Conservation (phyloP, 1,284 basidiomycete genomes). For the Cryptococcus floricola region DNA sequence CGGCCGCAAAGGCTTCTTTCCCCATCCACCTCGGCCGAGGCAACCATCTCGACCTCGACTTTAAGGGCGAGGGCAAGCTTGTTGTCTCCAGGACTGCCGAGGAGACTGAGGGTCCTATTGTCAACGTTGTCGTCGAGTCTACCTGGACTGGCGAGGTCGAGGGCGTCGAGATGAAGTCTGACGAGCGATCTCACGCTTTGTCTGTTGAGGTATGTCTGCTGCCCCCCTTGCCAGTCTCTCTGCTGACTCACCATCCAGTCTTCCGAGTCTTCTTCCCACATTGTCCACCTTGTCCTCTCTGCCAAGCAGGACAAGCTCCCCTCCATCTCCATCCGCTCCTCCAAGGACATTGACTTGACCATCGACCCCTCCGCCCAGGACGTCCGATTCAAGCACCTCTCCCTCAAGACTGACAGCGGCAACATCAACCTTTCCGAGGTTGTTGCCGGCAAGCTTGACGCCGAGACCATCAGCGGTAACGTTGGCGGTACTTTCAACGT, state of each 20-base stretch:
- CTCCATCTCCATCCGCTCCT: constrained; percentile 10
- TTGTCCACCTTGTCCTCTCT: constrained; percentile 23
- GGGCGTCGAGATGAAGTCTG: constrained; percentile 13
- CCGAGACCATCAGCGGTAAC: constrained; percentile 17
- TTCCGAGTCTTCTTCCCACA: constrained; percentile 7
- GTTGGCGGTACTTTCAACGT: constrained; percentile 36
- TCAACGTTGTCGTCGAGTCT: constrained; percentile 22
- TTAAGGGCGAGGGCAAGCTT: constrained; percentile 14
- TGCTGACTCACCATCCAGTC: background rate
- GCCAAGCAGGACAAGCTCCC: constrained; percentile 6
- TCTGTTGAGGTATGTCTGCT: constrained; percentile 12
- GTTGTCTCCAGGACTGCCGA: constrained; percentile 18
- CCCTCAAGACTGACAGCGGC: constrained; percentile 14
- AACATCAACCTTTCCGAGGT: constrained; percentile 11
- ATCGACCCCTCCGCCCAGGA: constrained; percentile 18
- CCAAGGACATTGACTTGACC: constrained; percentile 14
- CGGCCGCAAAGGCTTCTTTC: constrained; percentile 24
- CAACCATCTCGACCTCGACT: constrained; percentile 14
- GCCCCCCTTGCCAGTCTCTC: background rate
- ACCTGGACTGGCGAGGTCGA: constrained; percentile 10
- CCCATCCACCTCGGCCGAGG: constrained; percentile 6
- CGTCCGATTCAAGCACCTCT: constrained; percentile 14
- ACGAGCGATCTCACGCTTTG: constrained; percentile 6
- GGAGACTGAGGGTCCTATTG: background rate
- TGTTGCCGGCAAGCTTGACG: constrained; percentile 6